A percentile compares a stretch with the other conserved stretches of the same genome.
These are phyloP conservation scores for Sporisorium exsertum DNA, from an alignment of 1,284 basidiomycete species.

Conservation along the genomic window DNA sequence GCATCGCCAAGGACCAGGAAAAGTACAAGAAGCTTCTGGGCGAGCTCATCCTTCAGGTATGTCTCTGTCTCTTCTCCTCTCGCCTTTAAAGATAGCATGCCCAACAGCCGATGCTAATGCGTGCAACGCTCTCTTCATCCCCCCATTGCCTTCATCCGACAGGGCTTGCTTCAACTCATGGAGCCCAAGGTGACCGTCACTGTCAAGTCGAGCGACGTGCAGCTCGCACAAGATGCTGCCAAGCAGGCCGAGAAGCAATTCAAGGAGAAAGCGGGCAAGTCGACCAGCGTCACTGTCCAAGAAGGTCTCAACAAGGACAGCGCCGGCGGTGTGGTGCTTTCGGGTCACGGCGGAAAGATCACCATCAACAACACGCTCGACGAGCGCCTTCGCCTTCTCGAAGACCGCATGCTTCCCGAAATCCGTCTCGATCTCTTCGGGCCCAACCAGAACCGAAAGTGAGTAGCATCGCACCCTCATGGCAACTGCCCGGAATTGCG, in stretches of 20 bases:
- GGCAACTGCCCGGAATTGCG: background rate
- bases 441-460: conserved; percentile 67
- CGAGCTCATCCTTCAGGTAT: conserved; percentile 80
- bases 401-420: conserved; percentile 68
- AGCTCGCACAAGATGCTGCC: conserved; percentile 73
- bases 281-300: conserved; percentile 77
- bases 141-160: background rate
- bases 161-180: conserved; percentile 66
- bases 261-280: conserved; percentile 80
- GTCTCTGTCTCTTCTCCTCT: conserved; percentile 35
- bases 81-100: background rate
- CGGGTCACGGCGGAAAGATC: conserved; percentile 63
- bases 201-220: conserved; percentile 61
- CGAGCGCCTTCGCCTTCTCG: conserved; percentile 64
- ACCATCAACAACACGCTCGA: conserved; percentile 68
- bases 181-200: conserved; percentile 62
- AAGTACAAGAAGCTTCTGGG: conserved; percentile 70
- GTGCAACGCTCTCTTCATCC: background rate
- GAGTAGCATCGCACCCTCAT: conserved; percentile 12
- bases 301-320: conserved; percentile 78
- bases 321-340: conserved; percentile 60
- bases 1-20: conserved; percentile 78
- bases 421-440: conserved; percentile 66
- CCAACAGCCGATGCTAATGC: background rate
- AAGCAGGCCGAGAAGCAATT: conserved; percentile 77